Evolutionary conservation across 129 eudicot species (phyloP).

Genomic region (Tanacetum coccineum): DNA sequence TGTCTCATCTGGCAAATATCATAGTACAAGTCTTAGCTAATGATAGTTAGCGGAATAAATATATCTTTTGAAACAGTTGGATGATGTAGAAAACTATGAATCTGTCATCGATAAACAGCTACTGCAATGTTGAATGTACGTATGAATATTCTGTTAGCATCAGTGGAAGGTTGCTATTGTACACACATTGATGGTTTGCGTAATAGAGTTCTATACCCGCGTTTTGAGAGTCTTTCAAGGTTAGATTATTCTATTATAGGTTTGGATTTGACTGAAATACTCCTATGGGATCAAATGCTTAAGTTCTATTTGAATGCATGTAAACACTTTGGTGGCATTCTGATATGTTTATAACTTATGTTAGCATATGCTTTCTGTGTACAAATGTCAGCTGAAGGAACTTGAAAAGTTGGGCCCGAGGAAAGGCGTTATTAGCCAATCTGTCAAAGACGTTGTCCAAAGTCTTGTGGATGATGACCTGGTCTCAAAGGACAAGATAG

Average conservation of each 20-base stretch:
- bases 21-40: too few relatives aligned
- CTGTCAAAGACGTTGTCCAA: conserved; percentile 92
- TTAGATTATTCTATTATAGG: conserved; percentile 6
- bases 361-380: conserved; percentile 14
- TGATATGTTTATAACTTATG: background rate
- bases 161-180: too few relatives aligned
- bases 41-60: too few relatives aligned
- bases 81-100: background rate
- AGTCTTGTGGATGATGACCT: conserved; percentile 92
- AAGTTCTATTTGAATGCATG: background rate
- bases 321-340: background rate
- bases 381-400: conserved; percentile 76
- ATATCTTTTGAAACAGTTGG: too few relatives aligned
- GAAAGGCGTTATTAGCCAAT: conserved; percentile 89
- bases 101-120: too few relatives aligned
- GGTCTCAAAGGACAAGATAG: conserved; percentile 88
- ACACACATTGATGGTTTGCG: too few relatives aligned
- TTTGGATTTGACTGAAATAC: conserved; percentile 3
- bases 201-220: background rate
- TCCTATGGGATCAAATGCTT: too few relatives aligned
- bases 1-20: too few relatives aligned
- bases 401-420: conserved; percentile 95
- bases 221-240: background rate
- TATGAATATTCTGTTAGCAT: too few relatives aligned
- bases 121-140: too few relatives aligned